Evolutionary conservation across 2,329 filamentous ascomycete genomes (phyloP).

Genomic region (Penicillium sp.): DNA sequence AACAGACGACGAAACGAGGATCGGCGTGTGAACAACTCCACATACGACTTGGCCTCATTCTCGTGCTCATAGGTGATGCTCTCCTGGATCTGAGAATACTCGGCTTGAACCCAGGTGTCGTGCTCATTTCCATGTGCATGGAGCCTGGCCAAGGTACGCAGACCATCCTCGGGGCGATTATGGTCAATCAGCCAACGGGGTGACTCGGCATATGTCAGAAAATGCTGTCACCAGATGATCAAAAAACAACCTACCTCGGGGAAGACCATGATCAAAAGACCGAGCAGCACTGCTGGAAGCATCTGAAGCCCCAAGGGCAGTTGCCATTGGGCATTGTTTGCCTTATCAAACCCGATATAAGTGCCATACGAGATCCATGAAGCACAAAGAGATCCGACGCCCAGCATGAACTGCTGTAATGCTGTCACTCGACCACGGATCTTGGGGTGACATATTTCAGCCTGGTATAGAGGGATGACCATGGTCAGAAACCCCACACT

Average conservation of each 20-base stretch:
- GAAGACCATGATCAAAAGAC: conserved; percentile 66
- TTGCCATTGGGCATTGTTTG: conserved; percentile 57
- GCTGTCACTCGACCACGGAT: conserved; percentile 74
- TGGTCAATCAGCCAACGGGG: conserved; percentile 74
- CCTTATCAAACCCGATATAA: conserved; percentile 50
- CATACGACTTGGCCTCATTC: conserved; percentile 66
- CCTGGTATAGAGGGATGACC: conserved; percentile 71
- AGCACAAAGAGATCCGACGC: conserved; percentile 69
- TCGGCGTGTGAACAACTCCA: conserved; percentile 63
- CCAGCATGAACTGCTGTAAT: conserved; percentile 80
- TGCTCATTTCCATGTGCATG: conserved; percentile 65
- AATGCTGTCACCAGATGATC: neutral
- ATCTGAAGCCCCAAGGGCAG: conserved; percentile 68
- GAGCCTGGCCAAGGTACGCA: conserved; percentile 64
- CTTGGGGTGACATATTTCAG: conserved; percentile 72
- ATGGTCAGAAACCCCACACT: conserved; percentile 61
- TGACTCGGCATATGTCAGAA: conserved; percentile 36
- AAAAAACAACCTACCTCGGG: conserved; percentile 53
- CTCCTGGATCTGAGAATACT: conserved; percentile 69
- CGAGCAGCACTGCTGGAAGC: conserved; percentile 63
- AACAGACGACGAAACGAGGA: conserved; percentile 70
- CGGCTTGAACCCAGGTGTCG: conserved; percentile 68
- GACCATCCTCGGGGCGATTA: conserved; percentile 61
- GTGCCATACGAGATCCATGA: conserved; percentile 70
- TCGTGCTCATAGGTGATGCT: conserved; percentile 65